A percentile compares a stretch with the other conserved stretches of the same genome.
Evolutionary conservation across 1,284 basidiomycete genomes (phyloP).

Genomic region (Ceratobasidium sp.): DNA sequence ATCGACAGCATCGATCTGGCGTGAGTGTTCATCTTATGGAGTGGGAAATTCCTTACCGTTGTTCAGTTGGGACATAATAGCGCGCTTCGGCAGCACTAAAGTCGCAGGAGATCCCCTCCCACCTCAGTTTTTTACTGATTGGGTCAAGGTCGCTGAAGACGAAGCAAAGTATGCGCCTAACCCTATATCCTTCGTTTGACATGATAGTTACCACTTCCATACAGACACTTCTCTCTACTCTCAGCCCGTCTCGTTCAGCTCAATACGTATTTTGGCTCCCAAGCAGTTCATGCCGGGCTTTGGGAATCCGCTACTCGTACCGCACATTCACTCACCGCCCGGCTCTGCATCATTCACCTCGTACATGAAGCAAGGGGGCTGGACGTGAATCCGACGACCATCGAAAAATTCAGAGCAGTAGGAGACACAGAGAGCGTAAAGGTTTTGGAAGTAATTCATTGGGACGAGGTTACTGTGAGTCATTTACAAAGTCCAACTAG

Average conservation of each 20-base stretch:
- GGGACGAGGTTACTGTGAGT: slow-evolving; percentile 80
- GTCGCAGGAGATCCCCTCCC: slow-evolving; percentile 68
- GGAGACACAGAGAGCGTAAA: slow-evolving; percentile 79
- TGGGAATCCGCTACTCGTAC: slow-evolving; percentile 88
- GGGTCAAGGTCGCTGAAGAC: slow-evolving; percentile 86
- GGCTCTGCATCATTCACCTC: slow-evolving; percentile 90
- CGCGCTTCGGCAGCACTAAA: slow-evolving; percentile 71
- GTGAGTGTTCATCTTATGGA: slow-evolving; percentile 59
- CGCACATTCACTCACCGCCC: slow-evolving; percentile 76
- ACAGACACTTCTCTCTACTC: slow-evolving; percentile 71
- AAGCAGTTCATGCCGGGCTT: slow-evolving; percentile 81
- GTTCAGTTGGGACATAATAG: slow-evolving; percentile 85
- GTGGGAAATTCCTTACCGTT: background rate
- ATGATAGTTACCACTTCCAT: background rate
- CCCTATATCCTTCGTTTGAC: slow-evolving; percentile 52
- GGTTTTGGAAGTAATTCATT: slow-evolving; percentile 82
- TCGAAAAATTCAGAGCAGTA: slow-evolving; percentile 79
- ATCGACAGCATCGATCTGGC: slow-evolving; percentile 78
- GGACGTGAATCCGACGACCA: slow-evolving; percentile 89
- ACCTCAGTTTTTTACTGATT: slow-evolving; percentile 82
- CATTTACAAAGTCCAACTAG: background rate
- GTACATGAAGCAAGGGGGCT: slow-evolving; percentile 91
- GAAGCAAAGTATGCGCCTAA: slow-evolving; percentile 76
- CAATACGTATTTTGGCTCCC: slow-evolving; percentile 80
- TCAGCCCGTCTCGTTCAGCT: slow-evolving; percentile 72